phyloP scores from a whole-genome alignment of 2,329 filamentous ascomycete species.

The Sclerotinia spermophila region DNA sequence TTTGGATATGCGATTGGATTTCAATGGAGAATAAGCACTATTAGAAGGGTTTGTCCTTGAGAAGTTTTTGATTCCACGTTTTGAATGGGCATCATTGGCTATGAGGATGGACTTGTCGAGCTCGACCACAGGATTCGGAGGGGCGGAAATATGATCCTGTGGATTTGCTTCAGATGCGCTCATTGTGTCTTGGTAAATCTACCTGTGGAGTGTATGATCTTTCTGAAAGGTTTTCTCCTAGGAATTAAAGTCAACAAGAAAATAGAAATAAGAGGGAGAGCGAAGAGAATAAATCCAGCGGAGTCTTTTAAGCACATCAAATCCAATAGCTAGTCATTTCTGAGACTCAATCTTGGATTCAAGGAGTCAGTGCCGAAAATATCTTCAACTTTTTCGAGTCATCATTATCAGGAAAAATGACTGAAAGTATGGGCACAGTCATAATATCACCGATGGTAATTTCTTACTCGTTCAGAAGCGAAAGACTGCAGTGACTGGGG shows the following conservation, averaged over 20 bases:
- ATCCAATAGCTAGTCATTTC: not conserved
- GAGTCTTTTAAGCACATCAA: not conserved
- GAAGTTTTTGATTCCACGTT: not conserved
- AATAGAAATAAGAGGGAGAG: not conserved
- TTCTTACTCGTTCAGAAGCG: not conserved
- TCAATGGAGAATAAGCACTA: not conserved
- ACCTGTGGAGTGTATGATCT: not conserved
- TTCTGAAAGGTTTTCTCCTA: not conserved
- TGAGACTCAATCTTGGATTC: not conserved
- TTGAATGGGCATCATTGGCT: too few species aligned
- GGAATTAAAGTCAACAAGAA: too few species aligned
- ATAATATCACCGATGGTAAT: not conserved
- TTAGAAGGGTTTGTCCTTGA: not conserved
- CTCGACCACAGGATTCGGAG: not conserved
- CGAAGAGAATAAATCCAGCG: not conserved
- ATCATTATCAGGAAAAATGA: not conserved
- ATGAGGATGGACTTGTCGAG: too few species aligned
- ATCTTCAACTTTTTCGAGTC: not conserved
- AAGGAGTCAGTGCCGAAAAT: not conserved
- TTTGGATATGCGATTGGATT: not conserved
- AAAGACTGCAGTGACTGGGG: too few species aligned
- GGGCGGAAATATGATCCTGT: not conserved
- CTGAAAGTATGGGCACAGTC: not conserved
- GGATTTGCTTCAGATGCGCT: not conserved
- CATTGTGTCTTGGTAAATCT: not conserved